Conservation (phyloP, 106 monocot genomes). For the Ottelia alismoides region DNA sequence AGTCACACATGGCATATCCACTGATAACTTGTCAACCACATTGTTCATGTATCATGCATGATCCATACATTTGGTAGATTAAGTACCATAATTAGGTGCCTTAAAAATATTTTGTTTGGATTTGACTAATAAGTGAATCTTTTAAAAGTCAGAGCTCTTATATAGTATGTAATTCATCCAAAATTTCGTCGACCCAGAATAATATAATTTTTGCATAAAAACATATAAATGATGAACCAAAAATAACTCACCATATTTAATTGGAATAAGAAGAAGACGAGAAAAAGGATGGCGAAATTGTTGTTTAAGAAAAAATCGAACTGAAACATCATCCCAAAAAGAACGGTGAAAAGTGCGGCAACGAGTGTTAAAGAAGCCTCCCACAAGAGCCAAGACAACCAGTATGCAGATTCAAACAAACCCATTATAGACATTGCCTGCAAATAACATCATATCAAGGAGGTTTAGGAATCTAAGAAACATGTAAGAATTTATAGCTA, state of each 20-base stretch:
- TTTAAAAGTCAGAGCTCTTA: not conserved
- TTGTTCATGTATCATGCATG: too few relatives aligned
- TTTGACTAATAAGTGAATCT: not conserved
- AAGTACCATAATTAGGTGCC: too few relatives aligned
- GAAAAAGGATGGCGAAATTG: constrained; percentile 62
- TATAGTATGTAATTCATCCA: not conserved
- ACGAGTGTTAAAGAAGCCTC: constrained; percentile 62
- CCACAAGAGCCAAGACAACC: constrained; percentile 94
- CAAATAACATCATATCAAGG: constrained; percentile 2
- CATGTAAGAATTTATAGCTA: not conserved
- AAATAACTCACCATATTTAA: constrained; percentile 67
- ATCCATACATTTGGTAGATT: too few relatives aligned
- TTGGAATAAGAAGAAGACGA: constrained; percentile 88
- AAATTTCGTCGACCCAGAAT: not conserved
- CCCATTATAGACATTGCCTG: constrained; percentile 98
- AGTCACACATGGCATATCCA: too few relatives aligned
- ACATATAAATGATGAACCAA: not conserved
- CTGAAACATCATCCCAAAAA: constrained; percentile 95
- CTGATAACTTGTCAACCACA: too few relatives aligned
- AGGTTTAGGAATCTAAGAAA: not conserved
- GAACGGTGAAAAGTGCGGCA: constrained; percentile 56
- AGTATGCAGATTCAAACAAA: constrained; percentile 88
- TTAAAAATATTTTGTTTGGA: not conserved
- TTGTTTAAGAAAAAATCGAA: constrained; percentile 89
- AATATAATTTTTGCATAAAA: not conserved